Conservation (phyloP, 768 basidiomycete species). For the Lyophyllum shimeji region DNA sequence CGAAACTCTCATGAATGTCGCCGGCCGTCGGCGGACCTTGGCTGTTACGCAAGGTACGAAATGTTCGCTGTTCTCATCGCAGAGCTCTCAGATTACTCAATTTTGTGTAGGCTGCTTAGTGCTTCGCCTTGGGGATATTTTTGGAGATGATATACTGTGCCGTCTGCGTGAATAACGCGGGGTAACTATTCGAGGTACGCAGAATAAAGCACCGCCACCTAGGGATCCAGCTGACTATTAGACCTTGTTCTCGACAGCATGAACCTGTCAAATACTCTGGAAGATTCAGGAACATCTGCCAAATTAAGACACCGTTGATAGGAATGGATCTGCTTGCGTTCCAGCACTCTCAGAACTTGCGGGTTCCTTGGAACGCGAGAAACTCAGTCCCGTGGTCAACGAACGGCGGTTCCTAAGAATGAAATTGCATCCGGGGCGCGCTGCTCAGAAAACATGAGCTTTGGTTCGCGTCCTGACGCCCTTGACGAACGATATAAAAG, state of each 20-base stretch:
- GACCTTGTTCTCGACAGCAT: conserved; percentile 1
- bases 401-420: not conserved
- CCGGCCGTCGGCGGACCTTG: not conserved
- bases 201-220: not conserved
- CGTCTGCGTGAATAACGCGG: not conserved
- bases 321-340: not conserved
- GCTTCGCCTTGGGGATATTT: not conserved
- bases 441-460: not conserved
- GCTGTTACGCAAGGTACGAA: too few relatives aligned
- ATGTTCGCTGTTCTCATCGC: not conserved
- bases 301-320: not conserved
- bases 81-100: not conserved
- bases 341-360: not conserved
- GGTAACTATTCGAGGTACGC: not conserved
- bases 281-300: not conserved
- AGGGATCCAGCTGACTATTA: conserved; percentile 6
- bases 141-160: not conserved
- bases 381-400: conserved; percentile 1
- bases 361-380: not conserved
- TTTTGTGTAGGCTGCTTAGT: not conserved
- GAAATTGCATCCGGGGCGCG: conserved; percentile 3
- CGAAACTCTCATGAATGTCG: not conserved
- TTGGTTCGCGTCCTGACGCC: not conserved
- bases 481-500: conserved; percentile 1
- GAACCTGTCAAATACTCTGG: conserved; percentile 4